These are phyloP conservation scores for Myochromella boudieri DNA, from an alignment of 768 basidiomycete species.

Conservation along the genomic window DNA sequence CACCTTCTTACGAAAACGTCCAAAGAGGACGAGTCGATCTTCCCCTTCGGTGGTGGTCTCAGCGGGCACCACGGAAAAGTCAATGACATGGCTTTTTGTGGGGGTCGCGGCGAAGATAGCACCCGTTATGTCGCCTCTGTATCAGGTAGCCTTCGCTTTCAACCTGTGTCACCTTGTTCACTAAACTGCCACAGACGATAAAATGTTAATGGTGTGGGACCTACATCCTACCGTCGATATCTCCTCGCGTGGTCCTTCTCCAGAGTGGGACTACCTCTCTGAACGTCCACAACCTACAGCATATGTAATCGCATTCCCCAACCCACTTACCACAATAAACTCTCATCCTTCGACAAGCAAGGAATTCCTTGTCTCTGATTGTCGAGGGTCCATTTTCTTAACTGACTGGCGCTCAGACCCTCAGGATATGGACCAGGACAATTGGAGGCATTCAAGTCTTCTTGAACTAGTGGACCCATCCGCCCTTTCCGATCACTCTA, in stretches of 20 bases:
- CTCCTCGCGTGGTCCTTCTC: constrained; percentile 34
- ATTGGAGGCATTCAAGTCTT: constrained; percentile 62
- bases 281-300: constrained; percentile 71
- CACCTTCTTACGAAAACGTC: constrained; percentile 65
- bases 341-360: constrained; percentile 74
- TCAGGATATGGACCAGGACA: constrained; percentile 46
- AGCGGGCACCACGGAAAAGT: constrained; percentile 80
- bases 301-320: constrained; percentile 70
- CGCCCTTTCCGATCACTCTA: constrained; percentile 51
- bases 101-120: constrained; percentile 67
- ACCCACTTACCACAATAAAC: constrained; percentile 67
- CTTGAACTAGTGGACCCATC: constrained; percentile 74
- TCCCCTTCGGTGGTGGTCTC: constrained; percentile 75
- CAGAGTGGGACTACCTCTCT: constrained; percentile 24
- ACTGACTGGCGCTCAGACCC: constrained; percentile 85
- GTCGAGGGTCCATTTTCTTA: constrained; percentile 69
- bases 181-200: constrained; percentile 56
- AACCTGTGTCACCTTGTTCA: constrained; percentile 5
- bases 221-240: constrained; percentile 57
- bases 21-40: constrained; percentile 49
- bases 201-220: constrained; percentile 87
- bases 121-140: constrained; percentile 78
- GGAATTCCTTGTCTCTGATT: constrained; percentile 78
- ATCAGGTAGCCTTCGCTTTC: constrained; percentile 48
- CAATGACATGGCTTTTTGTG: constrained; percentile 79